These are phyloP conservation scores for Psilocybe tampanensis DNA, from an alignment of 768 basidiomycete genomes.

Conservation along the genomic window DNA sequence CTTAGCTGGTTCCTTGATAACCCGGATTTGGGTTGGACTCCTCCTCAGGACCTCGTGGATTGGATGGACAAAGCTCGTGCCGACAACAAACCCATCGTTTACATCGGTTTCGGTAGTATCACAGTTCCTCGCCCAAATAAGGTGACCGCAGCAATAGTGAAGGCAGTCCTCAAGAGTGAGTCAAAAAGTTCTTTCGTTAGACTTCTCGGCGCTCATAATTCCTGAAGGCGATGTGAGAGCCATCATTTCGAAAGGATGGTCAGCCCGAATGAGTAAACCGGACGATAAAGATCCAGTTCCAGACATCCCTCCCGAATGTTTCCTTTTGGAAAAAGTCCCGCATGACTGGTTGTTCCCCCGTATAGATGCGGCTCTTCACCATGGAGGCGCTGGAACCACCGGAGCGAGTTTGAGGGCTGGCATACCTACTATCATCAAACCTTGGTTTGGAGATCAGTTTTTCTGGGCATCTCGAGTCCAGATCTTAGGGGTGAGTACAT, in stretches of 20 bases:
- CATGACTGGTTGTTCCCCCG: conserved; percentile 68
- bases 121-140: conserved; percentile 61
- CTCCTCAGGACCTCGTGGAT: conserved; percentile 47
- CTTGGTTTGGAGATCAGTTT: conserved; percentile 73
- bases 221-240: conserved; percentile 54
- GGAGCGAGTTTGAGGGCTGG: conserved; percentile 68
- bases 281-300: conserved; percentile 40
- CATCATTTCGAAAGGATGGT: conserved; percentile 72
- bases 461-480: conserved; percentile 70
- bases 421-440: conserved; percentile 68
- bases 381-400: conserved; percentile 74
- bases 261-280: conserved; percentile 50
- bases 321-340: conserved; percentile 62
- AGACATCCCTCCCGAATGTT: conserved; percentile 54
- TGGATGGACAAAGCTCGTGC: conserved; percentile 59
- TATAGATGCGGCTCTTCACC: conserved; percentile 65
- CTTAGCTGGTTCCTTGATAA: conserved; percentile 68
- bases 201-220: conserved; percentile 1
- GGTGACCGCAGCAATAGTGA: conserved; percentile 56
- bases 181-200: conserved; percentile 1
- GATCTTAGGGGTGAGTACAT: conserved; percentile 52
- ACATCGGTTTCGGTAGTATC: conserved; percentile 74
- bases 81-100: conserved; percentile 64
- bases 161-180: conserved; percentile 62
- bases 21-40: conserved; percentile 58